phyloP scores from a whole-genome alignment of 768 basidiomycete genomes.

The Roridomyces roridus region DNA sequence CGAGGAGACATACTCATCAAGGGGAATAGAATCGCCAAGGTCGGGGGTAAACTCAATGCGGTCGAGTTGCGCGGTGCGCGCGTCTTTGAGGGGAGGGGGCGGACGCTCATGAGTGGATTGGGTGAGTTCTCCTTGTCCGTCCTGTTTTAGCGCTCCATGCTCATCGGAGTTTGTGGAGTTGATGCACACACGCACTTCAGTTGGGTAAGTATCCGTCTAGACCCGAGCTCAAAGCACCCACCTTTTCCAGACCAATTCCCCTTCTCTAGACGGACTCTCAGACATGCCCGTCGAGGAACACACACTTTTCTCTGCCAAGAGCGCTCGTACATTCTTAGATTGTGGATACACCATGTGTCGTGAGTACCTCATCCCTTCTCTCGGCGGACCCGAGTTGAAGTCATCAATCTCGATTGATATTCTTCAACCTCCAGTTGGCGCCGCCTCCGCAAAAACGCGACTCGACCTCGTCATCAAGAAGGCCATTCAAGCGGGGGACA shows the following conservation, averaged over 20 bases:
- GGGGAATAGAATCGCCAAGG: conserved; percentile 35
- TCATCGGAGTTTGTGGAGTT: conserved; percentile 21
- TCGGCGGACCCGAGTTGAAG: no score
- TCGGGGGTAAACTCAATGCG: conserved; percentile 29
- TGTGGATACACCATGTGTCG: conserved; percentile 45
- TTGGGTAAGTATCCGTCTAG: conserved; percentile 16
- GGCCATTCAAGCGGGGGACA: conserved; percentile 39
- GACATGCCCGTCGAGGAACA: conserved; percentile 39
- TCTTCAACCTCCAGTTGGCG: conserved; percentile 29
- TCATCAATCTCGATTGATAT: no score
- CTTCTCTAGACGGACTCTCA: conserved; percentile 35
- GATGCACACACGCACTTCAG: conserved; percentile 41
- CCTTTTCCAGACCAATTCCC: conserved; percentile 31
- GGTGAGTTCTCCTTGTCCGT: conserved; percentile 10
- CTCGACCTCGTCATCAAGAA: conserved; percentile 40
- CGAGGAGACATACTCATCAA: conserved; percentile 39
- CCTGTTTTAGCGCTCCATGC: neutral
- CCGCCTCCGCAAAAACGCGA: conserved; percentile 39
- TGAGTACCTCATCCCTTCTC: neutral
- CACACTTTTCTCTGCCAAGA: conserved; percentile 33
- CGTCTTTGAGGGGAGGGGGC: conserved; percentile 37
- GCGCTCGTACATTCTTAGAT: conserved; percentile 40
- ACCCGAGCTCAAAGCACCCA: neutral
- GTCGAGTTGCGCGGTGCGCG: conserved; percentile 27
- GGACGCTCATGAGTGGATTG: conserved; percentile 43